phyloP scores from a whole-genome alignment of 1,139 yeast genomes.

The Protomyces inouyei region DNA sequence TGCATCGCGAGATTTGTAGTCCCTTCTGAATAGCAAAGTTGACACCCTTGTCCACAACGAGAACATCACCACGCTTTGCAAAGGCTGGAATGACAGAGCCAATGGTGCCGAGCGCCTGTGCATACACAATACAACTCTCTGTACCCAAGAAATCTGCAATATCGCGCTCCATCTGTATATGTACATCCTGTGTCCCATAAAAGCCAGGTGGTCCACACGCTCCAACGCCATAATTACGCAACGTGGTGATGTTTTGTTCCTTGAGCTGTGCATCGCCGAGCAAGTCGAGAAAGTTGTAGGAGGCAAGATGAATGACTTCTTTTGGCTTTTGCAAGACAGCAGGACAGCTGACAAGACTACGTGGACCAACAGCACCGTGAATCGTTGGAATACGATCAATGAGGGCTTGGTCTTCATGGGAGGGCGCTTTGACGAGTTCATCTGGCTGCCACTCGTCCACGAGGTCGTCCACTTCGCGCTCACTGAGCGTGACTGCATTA shows the following conservation, averaged over 20 bases:
- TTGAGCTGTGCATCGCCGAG: slow-evolving; percentile 48
- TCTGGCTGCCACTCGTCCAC: slow-evolving; percentile 90
- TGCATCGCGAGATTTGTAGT: slow-evolving; percentile 76
- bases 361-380: slow-evolving; percentile 48
- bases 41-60: slow-evolving; percentile 80
- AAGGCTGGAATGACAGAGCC: slow-evolving; percentile 97
- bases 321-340: slow-evolving; percentile 29
- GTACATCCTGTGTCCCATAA: slow-evolving; percentile 93
- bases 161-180: slow-evolving; percentile 71
- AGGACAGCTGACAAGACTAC: slow-evolving; percentile 41
- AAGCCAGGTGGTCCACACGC: slow-evolving; percentile 99
- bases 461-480: slow-evolving; percentile 71
- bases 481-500: slow-evolving; percentile 60
- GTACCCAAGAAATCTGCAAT: slow-evolving; percentile 69
- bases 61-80: slow-evolving; percentile 88
- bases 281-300: slow-evolving; percentile 59
- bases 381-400: slow-evolving; percentile 60
- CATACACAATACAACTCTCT: slow-evolving; percentile 76
- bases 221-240: slow-evolving; percentile 82
- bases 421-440: slow-evolving; percentile 59
- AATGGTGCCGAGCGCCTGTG: slow-evolving; percentile 87
- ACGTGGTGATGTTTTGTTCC: slow-evolving; percentile 55
- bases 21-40: slow-evolving; percentile 83
- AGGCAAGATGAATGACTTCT: slow-evolving; percentile 39
- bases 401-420: slow-evolving; percentile 56